Evolutionary conservation across 2,329 filamentous ascomycete species (phyloP).

Genomic region (Pseudocercospora vitis): DNA sequence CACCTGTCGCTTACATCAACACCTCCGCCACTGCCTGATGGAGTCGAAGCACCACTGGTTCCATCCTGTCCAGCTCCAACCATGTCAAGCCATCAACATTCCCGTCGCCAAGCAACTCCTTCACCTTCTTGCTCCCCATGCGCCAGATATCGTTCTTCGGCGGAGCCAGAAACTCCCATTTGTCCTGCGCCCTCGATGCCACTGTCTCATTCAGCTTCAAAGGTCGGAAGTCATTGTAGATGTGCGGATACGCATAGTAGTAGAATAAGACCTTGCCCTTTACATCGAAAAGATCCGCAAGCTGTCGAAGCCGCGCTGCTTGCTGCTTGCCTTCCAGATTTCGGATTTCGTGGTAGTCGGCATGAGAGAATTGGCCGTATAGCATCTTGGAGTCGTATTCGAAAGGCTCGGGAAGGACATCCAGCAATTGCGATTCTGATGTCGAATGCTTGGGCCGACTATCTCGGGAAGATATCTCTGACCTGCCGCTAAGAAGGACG

Average conservation of each 20-base stretch:
- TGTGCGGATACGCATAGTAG: constrained; percentile 24
- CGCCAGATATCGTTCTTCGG: constrained; percentile 18
- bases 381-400: constrained; percentile 17
- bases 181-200: constrained; percentile 15
- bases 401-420: constrained; percentile 21
- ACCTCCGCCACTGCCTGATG: constrained; percentile 4
- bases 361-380: constrained; percentile 26
- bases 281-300: constrained; percentile 23
- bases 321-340: constrained; percentile 22
- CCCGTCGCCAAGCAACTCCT: constrained; percentile 23
- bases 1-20: neutral
- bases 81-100: constrained; percentile 17
- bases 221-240: constrained; percentile 21
- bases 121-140: constrained; percentile 9
- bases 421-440: constrained; percentile 5
- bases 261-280: constrained; percentile 23
- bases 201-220: constrained; percentile 18
- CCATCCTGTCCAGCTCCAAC: constrained; percentile 20
- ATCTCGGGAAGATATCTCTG: neutral
- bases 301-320: constrained; percentile 22
- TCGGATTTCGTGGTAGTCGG: constrained; percentile 20
- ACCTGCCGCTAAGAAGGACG: neutral
- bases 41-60: constrained; percentile 18
- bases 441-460: neutral
- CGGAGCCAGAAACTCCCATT: constrained; percentile 18